A percentile compares a stretch with the other conserved stretches of the same genome.
Evolutionary conservation across 257 asterid genomes (phyloP).

Genomic region (Schizonepeta tenuifolia): DNA sequence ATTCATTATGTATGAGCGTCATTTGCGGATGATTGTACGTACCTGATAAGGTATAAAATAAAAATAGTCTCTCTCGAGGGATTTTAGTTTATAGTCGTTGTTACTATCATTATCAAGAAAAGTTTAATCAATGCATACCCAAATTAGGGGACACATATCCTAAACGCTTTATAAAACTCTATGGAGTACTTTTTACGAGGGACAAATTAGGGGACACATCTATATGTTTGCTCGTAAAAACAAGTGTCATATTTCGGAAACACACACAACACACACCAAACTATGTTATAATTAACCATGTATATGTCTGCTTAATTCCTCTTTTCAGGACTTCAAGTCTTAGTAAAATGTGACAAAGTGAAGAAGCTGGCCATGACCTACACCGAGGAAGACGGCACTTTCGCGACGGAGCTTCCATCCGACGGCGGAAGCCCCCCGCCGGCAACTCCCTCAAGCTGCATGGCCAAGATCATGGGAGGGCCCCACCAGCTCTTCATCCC

Average conservation of each 20-base stretch:
- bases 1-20: not conserved
- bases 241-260: too few species aligned
- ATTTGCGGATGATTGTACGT: not conserved
- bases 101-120: not conserved
- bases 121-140: not conserved
- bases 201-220: too few species aligned
- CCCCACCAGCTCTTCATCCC: slow-evolving; percentile 56
- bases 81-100: not conserved
- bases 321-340: slow-evolving; percentile 55
- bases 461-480: slow-evolving; percentile 86
- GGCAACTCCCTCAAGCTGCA: slow-evolving; percentile 43
- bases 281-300: not conserved
- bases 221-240: too few species aligned
- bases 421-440: slow-evolving; percentile 29
- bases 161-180: too few species aligned
- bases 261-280: not conserved
- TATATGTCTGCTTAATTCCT: not conserved
- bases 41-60: not conserved
- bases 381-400: slow-evolving; percentile 65
- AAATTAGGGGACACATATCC: too few species aligned
- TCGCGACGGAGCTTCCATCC: slow-evolving; percentile 46
- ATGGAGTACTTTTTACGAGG: too few species aligned
- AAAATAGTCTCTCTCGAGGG: not conserved
- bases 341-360: slow-evolving; percentile 69
- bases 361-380: slow-evolving; percentile 50